Evolutionary conservation across 768 basidiomycete genomes (phyloP).

Genomic region (Albatrellus ellisii): DNA sequence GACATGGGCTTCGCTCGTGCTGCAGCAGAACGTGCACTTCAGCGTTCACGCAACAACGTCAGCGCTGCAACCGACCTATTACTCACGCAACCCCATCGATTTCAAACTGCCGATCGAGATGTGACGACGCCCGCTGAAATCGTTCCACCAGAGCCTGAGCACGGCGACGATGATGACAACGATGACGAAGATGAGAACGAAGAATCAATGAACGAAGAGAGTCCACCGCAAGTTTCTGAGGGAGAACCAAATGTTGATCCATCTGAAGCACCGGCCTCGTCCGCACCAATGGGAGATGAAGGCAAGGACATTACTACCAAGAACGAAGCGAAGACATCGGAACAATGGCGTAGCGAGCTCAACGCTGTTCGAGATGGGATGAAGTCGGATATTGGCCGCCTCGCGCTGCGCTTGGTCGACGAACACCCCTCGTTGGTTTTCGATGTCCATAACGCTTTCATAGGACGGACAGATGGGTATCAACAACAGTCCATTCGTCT

Average conservation of each 20-base stretch:
- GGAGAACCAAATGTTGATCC: conserved; percentile 14
- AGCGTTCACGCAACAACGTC: conserved; percentile 80
- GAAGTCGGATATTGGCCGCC: conserved; percentile 47
- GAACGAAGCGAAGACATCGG: conserved; percentile 32
- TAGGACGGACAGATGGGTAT: conserved; percentile 43
- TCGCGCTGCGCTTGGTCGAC: conserved; percentile 71
- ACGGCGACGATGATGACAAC: not conserved
- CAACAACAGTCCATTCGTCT: conserved; percentile 54
- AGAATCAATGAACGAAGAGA: not conserved
- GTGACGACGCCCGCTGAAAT: conserved; percentile 22
- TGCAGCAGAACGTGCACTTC: conserved; percentile 73
- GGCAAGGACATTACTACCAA: conserved; percentile 8
- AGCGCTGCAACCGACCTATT: conserved; percentile 81
- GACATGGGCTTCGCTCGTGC: conserved; percentile 98
- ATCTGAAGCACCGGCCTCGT: not conserved
- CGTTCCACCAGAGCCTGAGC: conserved; percentile 7
- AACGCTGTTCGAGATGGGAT: conserved; percentile 53
- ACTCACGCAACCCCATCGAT: conserved; percentile 67
- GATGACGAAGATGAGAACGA: not conserved
- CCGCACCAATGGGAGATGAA: conserved; percentile 1
- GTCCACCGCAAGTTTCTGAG: not conserved
- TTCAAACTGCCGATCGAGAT: conserved; percentile 49
- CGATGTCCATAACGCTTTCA: conserved; percentile 75
- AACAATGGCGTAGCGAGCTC: conserved; percentile 55
- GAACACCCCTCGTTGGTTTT: conserved; percentile 82